phyloP scores from a whole-genome alignment of 2,329 filamentous ascomycete species.

The Pyricularia pennisetigena region DNA sequence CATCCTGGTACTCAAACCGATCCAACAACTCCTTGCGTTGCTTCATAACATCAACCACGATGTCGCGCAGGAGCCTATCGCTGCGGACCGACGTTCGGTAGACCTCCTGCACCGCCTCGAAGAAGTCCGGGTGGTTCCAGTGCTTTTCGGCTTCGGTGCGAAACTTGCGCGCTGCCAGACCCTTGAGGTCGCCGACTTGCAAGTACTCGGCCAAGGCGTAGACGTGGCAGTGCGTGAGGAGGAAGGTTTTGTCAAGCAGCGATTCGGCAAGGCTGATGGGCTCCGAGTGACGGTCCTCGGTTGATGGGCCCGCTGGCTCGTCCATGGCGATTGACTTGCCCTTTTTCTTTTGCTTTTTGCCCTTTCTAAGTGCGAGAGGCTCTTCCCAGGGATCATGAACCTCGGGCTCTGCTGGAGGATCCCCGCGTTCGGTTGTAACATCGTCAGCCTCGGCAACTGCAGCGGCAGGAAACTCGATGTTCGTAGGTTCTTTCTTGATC shows the following conservation, averaged over 20 bases:
- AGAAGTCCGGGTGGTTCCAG: background rate
- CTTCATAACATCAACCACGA: background rate
- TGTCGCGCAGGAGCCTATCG: background rate
- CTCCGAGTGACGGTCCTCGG: background rate
- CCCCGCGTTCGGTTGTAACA: background rate
- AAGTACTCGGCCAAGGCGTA: conserved; percentile 2
- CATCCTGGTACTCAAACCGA: background rate
- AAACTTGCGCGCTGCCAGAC: background rate
- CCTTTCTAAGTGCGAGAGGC: background rate
- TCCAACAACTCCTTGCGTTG: background rate
- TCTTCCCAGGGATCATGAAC: background rate
- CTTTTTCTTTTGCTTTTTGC: background rate
- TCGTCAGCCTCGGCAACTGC: conserved; percentile 1
- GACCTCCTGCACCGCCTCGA: background rate
- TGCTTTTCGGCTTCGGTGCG: background rate
- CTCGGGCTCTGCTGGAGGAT: background rate
- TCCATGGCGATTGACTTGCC: background rate
- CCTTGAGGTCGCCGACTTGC: background rate
- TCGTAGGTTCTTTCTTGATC: background rate
- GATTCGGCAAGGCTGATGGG: background rate
- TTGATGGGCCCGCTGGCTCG: background rate
- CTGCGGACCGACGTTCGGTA: background rate
- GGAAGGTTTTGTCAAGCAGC: background rate
- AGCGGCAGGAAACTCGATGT: background rate
- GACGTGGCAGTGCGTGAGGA: background rate